phyloP scores from a whole-genome alignment of 1,139 yeast genomes.

The Nematodospora anomalae region DNA sequence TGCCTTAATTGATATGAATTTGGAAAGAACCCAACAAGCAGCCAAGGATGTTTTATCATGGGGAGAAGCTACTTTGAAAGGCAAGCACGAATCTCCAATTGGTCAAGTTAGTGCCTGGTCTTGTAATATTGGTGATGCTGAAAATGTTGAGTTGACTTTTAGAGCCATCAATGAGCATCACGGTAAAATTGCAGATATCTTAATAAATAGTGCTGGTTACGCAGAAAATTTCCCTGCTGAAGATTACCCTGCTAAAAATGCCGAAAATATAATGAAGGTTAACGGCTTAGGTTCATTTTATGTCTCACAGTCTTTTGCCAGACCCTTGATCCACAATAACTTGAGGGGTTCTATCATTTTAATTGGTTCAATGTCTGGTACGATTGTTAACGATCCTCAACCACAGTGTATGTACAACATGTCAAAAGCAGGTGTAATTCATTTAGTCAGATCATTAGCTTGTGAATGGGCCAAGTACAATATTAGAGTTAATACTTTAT shows the following conservation, averaged over 20 bases:
- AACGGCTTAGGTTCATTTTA: slow-evolving; percentile 76
- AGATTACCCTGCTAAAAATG: slow-evolving; percentile 71
- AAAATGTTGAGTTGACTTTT: slow-evolving; percentile 56
- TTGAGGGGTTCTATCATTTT: slow-evolving; percentile 48
- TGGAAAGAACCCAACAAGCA: slow-evolving; percentile 58
- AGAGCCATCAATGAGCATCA: slow-evolving; percentile 55
- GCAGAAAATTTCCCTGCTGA: slow-evolving; percentile 78
- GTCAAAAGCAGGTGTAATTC: slow-evolving; percentile 53
- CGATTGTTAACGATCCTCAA: slow-evolving; percentile 52
- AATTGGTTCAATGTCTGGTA: slow-evolving; percentile 51
- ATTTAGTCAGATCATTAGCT: slow-evolving; percentile 48
- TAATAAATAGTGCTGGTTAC: slow-evolving; percentile 82
- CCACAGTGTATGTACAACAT: slow-evolving; percentile 53
- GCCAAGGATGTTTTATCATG: slow-evolving; percentile 58
- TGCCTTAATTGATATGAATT: slow-evolving; percentile 73
- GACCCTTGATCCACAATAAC: slow-evolving; percentile 61
- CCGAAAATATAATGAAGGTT: slow-evolving; percentile 68
- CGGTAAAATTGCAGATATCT: slow-evolving; percentile 59
- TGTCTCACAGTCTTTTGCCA: slow-evolving; percentile 61
- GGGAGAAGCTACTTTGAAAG: slow-evolving; percentile 51
- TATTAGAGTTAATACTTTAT: slow-evolving; percentile 48
- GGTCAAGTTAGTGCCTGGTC: slow-evolving; percentile 67
- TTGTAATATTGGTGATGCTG: slow-evolving; percentile 72
- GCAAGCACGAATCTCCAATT: slow-evolving; percentile 35
- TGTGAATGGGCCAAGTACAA: slow-evolving; percentile 55